Evolutionary conservation across 768 basidiomycete genomes (phyloP).

Genomic region (Tricholoma terreum): DNA sequence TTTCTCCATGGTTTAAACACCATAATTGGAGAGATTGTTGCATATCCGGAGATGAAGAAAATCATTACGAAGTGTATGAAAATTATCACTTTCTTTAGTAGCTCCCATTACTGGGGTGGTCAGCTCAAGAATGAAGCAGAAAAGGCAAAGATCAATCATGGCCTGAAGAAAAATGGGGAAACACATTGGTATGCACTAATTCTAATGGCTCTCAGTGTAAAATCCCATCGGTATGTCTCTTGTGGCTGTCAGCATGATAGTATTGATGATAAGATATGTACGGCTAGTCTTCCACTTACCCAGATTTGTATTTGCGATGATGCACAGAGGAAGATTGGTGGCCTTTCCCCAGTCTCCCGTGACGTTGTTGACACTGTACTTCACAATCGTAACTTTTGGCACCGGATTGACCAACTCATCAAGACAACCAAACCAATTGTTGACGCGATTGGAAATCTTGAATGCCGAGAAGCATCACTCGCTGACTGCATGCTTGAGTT

Average conservation of each 20-base stretch:
- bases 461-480: constrained; percentile 20
- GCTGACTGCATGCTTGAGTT: constrained; percentile 30
- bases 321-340: too few relatives aligned
- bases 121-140: constrained; percentile 20
- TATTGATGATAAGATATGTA: not conserved
- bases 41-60: not conserved
- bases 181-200: constrained; percentile 18
- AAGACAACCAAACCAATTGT: constrained; percentile 22
- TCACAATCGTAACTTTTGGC: not conserved
- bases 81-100: too few relatives aligned
- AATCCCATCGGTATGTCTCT: constrained; percentile 3
- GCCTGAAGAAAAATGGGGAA: constrained; percentile 13
- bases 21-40: constrained; percentile 22
- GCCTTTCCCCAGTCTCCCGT: not conserved
- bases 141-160: constrained; percentile 8
- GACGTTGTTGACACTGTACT: not conserved
- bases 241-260: not conserved
- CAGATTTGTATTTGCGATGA: not conserved
- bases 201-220: constrained; percentile 19
- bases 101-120: constrained; percentile 31
- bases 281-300: not conserved
- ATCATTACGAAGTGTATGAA: not conserved
- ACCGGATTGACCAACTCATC: constrained; percentile 14
- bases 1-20: too few relatives aligned
- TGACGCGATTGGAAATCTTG: constrained; percentile 27